Conservation (phyloP, 352 stramenopile genomes). For the Globisporangium cederbergense region DNA sequence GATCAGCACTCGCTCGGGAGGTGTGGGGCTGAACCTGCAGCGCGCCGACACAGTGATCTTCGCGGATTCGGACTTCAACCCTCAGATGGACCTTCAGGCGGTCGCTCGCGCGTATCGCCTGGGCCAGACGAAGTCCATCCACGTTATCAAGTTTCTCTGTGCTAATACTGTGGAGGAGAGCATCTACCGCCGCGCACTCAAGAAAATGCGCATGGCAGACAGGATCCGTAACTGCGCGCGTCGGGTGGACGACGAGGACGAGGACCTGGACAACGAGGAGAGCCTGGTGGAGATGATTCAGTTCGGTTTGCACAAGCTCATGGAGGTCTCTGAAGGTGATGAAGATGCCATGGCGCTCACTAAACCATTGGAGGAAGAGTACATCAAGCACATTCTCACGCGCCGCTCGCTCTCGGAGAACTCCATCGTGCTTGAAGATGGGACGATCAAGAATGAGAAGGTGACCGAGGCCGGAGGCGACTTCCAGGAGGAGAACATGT, state of each 20-base stretch:
- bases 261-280: conserved; percentile 39
- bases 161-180: conserved; percentile 77
- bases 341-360: conserved; percentile 29
- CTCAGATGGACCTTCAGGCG: conserved; percentile 66
- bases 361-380: conserved; percentile 51
- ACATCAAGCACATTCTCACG: conserved; percentile 48
- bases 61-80: conserved; percentile 78
- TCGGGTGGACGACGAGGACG: conserved; percentile 21
- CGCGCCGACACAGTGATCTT: conserved; percentile 85
- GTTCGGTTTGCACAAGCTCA: conserved; percentile 69
- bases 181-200: conserved; percentile 66
- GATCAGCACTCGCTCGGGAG: conserved; percentile 70
- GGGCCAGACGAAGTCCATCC: conserved; percentile 72
- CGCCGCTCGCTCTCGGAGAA: conserved; percentile 17
- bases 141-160: conserved; percentile 76
- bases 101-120: conserved; percentile 68
- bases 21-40: conserved; percentile 69
- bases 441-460: conserved; percentile 42
- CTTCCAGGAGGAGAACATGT: conserved; percentile 77
- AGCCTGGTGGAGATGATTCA: conserved; percentile 68
- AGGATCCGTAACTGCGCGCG: conserved; percentile 68
- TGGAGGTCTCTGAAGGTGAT: conserved; percentile 29
- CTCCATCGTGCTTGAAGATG: conserved; percentile 11
- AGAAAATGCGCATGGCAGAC: conserved; percentile 74
- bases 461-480: conserved; percentile 52